Base-by-base conservation (phyloP, 2,329 filamentous ascomycete species). In the Metarhizium album region DNA sequence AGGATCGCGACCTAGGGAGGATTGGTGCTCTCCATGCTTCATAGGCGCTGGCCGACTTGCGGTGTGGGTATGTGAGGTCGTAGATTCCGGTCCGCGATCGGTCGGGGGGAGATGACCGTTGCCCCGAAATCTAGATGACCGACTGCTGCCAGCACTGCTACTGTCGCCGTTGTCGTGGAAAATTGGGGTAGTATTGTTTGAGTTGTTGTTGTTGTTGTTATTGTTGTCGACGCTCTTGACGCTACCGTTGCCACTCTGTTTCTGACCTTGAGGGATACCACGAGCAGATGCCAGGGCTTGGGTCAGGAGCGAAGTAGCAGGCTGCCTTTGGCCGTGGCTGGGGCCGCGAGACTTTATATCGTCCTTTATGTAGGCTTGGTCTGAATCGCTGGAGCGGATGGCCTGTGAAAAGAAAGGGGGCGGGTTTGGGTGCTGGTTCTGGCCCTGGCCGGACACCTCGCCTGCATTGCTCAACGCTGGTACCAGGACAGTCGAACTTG, bases 251-350 rank as follows among this genome's bases (percentile, higher is more conserved):
- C 51, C 45, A 20, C 22, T 45, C 11, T 48, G 24, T 18, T 53
- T 47, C 22, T 52, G 49, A 8, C 43, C 58, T 20, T 62, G 57
- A 47, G 60, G 64, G 47, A 79, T 77, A 60, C 76, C 76, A 60
- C 77, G 75, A 61, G 76, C 77, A 66, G 75, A 77, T 62, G 76
- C 76, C 63, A 80, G 69, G 62, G 77, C 76, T 66, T 80, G 74
- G 53, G 75, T 74, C 65, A 80, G 70, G 59, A 80, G 64, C 52
- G 77, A 80, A 58, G 76, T 74, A 55, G 76, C 76, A 61, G 66
- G 67, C 59, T 72, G 68, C 38, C 52, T 49, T 33, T 49, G 52
- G 24, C 23, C 46, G 7, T 24, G 72, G 67, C 59, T 69, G 69
- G 57, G 70, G 67, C 56, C 65, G 60, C 71, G 66, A 54, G 70